A percentile compares a stretch with the other conserved stretches of the same genome.
Evolutionary conservation across 164 flowering plant species (phyloP).

Genomic region (Vitis cinerea): DNA sequence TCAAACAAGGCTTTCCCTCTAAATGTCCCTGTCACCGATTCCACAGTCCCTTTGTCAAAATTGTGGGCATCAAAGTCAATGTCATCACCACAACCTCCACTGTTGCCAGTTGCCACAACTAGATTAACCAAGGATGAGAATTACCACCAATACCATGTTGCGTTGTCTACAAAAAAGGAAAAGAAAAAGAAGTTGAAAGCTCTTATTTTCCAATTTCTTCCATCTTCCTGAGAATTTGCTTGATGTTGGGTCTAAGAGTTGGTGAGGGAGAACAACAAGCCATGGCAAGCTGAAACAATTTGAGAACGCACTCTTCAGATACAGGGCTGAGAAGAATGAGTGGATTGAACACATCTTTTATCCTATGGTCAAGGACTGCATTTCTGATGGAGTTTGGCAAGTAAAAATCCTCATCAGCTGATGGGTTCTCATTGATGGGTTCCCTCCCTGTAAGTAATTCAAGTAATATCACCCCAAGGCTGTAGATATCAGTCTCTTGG

Average conservation of each 20-base stretch:
- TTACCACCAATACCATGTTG: too few relatives aligned
- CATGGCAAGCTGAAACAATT: constrained; percentile 81
- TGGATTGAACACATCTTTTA: constrained; percentile 61
- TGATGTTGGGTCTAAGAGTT: constrained; percentile 65
- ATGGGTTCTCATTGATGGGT: constrained; percentile 48
- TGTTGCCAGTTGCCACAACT: too few relatives aligned
- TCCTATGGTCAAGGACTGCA: constrained; percentile 57
- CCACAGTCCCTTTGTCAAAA: too few relatives aligned
- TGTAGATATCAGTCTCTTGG: constrained; percentile 69
- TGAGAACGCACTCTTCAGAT: constrained; percentile 56
- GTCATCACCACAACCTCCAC: too few relatives aligned
- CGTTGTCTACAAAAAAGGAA: too few relatives aligned
- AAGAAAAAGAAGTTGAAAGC: too few relatives aligned
- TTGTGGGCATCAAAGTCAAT: too few relatives aligned
- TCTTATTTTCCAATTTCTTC: constrained; percentile 62
- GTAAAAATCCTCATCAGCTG: constrained; percentile 50
- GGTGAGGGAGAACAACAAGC: constrained; percentile 92
- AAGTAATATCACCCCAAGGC: constrained; percentile 85
- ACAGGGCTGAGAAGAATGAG: constrained; percentile 40
- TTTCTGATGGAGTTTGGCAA: constrained; percentile 61
- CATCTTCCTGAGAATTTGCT: constrained; percentile 68
- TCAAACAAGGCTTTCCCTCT: too few relatives aligned
- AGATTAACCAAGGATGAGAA: too few relatives aligned
- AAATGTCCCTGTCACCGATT: too few relatives aligned
- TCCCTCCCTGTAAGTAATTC: constrained; percentile 79